phyloP scores from a whole-genome alignment of 306 rosid species.

The Quillaja saponaria region DNA sequence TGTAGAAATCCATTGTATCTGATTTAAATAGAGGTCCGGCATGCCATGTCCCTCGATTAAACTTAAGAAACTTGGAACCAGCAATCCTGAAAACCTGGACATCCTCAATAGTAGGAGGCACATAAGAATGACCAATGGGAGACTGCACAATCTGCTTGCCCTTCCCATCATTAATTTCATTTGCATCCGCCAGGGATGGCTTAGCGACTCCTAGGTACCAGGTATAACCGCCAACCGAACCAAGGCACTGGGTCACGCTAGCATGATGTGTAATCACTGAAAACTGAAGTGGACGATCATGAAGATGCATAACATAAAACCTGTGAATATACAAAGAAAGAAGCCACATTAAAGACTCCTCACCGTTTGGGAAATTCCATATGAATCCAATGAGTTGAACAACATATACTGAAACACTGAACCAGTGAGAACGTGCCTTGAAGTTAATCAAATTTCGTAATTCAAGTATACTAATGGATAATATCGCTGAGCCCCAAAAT shows the following conservation, averaged over 20 bases:
- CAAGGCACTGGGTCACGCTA: slow-evolving; percentile 86
- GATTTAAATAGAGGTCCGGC: slow-evolving; percentile 87
- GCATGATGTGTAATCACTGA: slow-evolving; percentile 78
- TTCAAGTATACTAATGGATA: too few species aligned
- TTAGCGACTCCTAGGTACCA: slow-evolving; percentile 93
- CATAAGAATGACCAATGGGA: slow-evolving; percentile 52
- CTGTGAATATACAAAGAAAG: slow-evolving; percentile 24
- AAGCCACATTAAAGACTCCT: too few species aligned
- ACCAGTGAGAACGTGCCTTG: too few species aligned
- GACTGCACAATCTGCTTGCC: slow-evolving; percentile 42
- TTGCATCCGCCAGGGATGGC: slow-evolving; percentile 57
- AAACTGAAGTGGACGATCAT: slow-evolving; percentile 52
- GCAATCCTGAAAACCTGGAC: slow-evolving; percentile 63
- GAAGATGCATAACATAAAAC: slow-evolving; percentile 73
- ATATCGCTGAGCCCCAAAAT: too few species aligned
- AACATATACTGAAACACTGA: too few species aligned
- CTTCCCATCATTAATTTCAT: slow-evolving; percentile 29
- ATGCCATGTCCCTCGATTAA: slow-evolving; percentile 86
- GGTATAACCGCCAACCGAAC: slow-evolving; percentile 65
- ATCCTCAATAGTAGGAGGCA: slow-evolving; percentile 63
- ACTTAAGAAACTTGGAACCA: slow-evolving; percentile 79
- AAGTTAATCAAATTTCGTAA: too few species aligned
- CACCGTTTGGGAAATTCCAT: too few species aligned
- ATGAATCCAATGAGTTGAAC: too few species aligned
- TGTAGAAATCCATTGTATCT: too few species aligned